A percentile compares a stretch with the other conserved stretches of the same genome.
These are phyloP conservation scores for Conticribra guillardii DNA, from an alignment of 108 stramenopile species.

Conservation along the genomic window DNA sequence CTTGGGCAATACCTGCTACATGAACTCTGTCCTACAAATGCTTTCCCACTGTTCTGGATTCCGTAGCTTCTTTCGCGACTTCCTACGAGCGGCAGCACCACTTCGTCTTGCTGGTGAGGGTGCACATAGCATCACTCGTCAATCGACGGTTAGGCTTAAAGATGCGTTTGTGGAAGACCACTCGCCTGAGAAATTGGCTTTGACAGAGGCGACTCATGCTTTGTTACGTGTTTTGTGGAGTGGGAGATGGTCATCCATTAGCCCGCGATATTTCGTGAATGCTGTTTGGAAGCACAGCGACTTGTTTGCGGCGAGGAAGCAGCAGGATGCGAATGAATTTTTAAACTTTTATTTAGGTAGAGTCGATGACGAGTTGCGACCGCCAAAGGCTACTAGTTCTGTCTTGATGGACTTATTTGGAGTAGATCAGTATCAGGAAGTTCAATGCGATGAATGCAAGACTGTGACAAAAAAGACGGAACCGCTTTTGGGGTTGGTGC, in stretches of 20 bases:
- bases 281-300: slow-evolving; percentile 58
- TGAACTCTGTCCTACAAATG: slow-evolving; percentile 80
- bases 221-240: slow-evolving; percentile 50
- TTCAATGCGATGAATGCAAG: slow-evolving; percentile 43
- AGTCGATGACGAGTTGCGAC: slow-evolving; percentile 49
- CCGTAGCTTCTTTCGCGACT: slow-evolving; percentile 43
- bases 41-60: slow-evolving; percentile 58
- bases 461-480: slow-evolving; percentile 49
- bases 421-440: slow-evolving; percentile 49
- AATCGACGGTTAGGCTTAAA: slow-evolving; percentile 40
- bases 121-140: slow-evolving; percentile 22
- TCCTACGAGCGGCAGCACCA: slow-evolving; percentile 39
- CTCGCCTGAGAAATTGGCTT: slow-evolving; percentile 38
- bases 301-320: slow-evolving; percentile 64
- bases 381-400: slow-evolving; percentile 35
- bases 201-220: slow-evolving; percentile 55
- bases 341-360: slow-evolving; percentile 52
- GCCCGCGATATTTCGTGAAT: slow-evolving; percentile 53
- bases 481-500: slow-evolving; percentile 43
- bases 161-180: slow-evolving; percentile 38
- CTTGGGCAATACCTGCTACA: slow-evolving; percentile 90
- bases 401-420: slow-evolving; percentile 57
- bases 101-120: slow-evolving; percentile 42
- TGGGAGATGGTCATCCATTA: slow-evolving; percentile 44
- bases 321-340: slow-evolving; percentile 84